phyloP scores from a whole-genome alignment of 2,329 filamentous ascomycete genomes.

The Trichoderma arundinaceum region DNA sequence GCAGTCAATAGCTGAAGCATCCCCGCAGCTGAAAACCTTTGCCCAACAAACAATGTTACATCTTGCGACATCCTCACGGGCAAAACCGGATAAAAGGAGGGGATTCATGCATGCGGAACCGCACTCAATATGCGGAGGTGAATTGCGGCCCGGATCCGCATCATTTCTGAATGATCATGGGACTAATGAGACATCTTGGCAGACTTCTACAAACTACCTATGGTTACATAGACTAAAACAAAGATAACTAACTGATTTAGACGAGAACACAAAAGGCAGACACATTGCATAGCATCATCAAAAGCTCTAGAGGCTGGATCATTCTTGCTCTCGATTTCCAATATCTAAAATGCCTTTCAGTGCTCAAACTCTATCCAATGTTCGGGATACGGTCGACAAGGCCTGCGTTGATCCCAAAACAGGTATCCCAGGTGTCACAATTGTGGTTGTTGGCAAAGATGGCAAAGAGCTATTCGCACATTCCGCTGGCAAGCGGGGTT shows the following conservation, averaged over 20 bases:
- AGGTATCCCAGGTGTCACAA: constrained; percentile 7
- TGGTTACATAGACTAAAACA: not conserved
- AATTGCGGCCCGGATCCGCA: not conserved
- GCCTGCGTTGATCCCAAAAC: constrained; percentile 1
- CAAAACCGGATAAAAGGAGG: constrained; percentile 5
- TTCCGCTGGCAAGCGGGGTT: constrained; percentile 11
- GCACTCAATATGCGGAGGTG: not conserved
- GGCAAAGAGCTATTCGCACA: constrained; percentile 18
- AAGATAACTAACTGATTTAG: not conserved
- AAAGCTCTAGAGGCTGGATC: not conserved
- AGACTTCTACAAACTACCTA: not conserved
- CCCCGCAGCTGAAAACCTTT: not conserved
- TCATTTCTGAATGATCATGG: not conserved
- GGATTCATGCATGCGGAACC: constrained; percentile 1
- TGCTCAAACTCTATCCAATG: not conserved
- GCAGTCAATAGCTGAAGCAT: not conserved
- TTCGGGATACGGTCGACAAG: constrained; percentile 1
- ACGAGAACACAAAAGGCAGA: constrained; percentile 1
- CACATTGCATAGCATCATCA: not conserved
- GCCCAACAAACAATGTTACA: not conserved
- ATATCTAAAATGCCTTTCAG: not conserved
- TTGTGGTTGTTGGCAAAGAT: constrained; percentile 18
- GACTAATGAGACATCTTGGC: not conserved
- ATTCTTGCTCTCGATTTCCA: not conserved
- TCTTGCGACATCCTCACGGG: not conserved